Evolutionary conservation across 2,329 filamentous ascomycete genomes (phyloP).

Genomic region (Botrytis porri): DNA sequence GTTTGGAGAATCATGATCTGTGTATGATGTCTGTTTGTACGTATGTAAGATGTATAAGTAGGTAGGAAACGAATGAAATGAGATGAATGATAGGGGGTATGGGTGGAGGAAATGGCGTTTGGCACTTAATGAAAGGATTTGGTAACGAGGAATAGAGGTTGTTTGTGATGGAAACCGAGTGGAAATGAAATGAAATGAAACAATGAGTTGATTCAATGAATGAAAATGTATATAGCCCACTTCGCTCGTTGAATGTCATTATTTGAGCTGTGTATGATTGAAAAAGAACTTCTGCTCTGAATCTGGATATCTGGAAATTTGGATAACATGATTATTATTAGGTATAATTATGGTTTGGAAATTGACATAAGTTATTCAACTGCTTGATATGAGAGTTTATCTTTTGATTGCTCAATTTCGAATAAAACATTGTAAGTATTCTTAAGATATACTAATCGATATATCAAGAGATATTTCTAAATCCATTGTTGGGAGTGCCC

Average conservation of each 20-base stretch:
- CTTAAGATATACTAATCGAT: too few species aligned
- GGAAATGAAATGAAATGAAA: background rate
- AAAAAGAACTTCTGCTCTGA: background rate
- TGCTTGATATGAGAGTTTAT: too few species aligned
- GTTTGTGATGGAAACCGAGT: background rate
- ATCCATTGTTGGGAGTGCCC: too few species aligned
- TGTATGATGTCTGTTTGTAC: background rate
- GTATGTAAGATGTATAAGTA: background rate
- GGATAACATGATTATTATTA: background rate
- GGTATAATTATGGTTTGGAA: fast-evolving
- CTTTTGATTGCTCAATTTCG: too few species aligned
- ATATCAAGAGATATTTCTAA: too few species aligned
- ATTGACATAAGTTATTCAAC: too few species aligned
- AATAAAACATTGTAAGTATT: too few species aligned
- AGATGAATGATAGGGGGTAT: background rate
- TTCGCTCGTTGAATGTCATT: fast-evolving
- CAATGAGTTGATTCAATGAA: background rate
- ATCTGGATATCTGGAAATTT: background rate
- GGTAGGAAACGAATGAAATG: background rate
- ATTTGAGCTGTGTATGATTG: background rate
- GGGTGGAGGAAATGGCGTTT: background rate
- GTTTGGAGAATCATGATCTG: background rate
- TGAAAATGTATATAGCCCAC: background rate
- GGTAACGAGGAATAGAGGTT: background rate
- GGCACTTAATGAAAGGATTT: background rate